A percentile compares a stretch with the other conserved stretches of the same genome.
These are phyloP conservation scores for Cryptococcus hybrid DNA, from an alignment of 1,284 basidiomycete genomes.

Conservation along the genomic window DNA sequence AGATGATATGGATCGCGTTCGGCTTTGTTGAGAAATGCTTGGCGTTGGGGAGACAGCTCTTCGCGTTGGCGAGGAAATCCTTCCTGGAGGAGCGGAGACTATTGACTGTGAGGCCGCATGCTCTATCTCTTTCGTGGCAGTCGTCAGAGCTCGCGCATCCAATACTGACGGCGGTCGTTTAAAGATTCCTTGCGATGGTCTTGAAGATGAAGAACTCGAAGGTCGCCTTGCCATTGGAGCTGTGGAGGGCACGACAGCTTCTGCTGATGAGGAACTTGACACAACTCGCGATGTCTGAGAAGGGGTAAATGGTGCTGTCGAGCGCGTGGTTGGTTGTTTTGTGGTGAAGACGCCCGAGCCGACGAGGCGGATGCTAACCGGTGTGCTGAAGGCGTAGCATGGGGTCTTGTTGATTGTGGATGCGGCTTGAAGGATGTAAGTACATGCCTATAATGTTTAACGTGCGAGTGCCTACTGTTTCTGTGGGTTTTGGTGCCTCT, in stretches of 20 bases:
- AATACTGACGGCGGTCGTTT: slow-evolving; percentile 27
- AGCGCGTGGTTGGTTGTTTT: slow-evolving; percentile 5
- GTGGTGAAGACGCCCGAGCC: slow-evolving; percentile 16
- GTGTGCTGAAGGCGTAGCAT: slow-evolving; percentile 25
- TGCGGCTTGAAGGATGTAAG: slow-evolving; percentile 14
- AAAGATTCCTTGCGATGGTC: slow-evolving; percentile 2
- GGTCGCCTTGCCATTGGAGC: background rate
- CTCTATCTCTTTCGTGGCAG: slow-evolving; percentile 3
- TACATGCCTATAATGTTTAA: background rate
- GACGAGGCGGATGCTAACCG: slow-evolving; percentile 17
- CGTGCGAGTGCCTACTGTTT: background rate
- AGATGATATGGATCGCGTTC: slow-evolving; percentile 14
- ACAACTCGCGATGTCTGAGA: slow-evolving; percentile 6
- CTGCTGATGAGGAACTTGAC: background rate
- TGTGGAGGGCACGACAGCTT: background rate
- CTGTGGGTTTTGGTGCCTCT: slow-evolving; percentile 21
- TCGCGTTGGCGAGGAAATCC: background rate
- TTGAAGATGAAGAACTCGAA: no score
- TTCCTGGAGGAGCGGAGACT: slow-evolving; percentile 3
- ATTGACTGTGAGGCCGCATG: slow-evolving; percentile 2
- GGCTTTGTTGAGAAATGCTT: slow-evolving; percentile 3
- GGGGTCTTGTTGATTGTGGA: slow-evolving; percentile 19
- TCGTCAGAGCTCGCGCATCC: slow-evolving; percentile 7
- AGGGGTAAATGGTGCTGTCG: slow-evolving; percentile 9
- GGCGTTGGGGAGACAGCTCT: slow-evolving; percentile 9